Evolutionary conservation across 164 flowering plant species (phyloP).

Genomic region (Magnolia changhungtana): DNA sequence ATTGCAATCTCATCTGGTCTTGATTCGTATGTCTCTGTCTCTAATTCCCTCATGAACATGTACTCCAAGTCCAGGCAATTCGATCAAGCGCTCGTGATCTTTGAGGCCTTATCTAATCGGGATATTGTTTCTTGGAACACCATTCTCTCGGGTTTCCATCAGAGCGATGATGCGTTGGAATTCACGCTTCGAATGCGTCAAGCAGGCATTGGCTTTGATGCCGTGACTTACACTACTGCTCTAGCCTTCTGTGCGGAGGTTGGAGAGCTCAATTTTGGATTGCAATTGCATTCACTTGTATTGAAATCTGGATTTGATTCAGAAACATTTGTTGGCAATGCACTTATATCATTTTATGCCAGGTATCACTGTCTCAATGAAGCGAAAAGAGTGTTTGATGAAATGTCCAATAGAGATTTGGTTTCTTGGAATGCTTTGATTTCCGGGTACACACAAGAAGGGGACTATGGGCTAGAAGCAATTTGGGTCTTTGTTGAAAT

Average conservation of each 20-base stretch:
- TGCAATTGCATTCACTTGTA: conserved; percentile 53
- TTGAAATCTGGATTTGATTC: conserved; percentile 45
- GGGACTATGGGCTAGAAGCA: conserved; percentile 50
- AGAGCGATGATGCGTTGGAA: conserved; percentile 38
- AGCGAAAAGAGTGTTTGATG: conserved; percentile 60
- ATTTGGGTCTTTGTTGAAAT: conserved; percentile 46
- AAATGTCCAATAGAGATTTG: conserved; percentile 57
- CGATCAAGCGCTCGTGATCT: conserved; percentile 43
- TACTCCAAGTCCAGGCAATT: conserved; percentile 55
- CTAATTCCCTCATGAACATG: conserved; percentile 81
- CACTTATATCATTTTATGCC: conserved; percentile 64
- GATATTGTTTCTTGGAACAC: conserved; percentile 88
- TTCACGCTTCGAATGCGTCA: conserved; percentile 57
- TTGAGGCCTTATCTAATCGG: conserved; percentile 37
- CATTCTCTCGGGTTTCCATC: conserved; percentile 56
- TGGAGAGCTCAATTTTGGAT: conserved; percentile 49
- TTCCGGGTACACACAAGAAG: conserved; percentile 72
- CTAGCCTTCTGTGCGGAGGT: conserved; percentile 54
- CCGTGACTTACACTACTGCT: conserved; percentile 53
- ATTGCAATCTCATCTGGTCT: conserved; percentile 62
- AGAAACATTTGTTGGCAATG: conserved; percentile 78
- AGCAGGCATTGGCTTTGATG: conserved; percentile 64
- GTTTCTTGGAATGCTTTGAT: conserved; percentile 87
- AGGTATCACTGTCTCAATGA: conserved; percentile 41
- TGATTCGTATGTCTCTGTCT: conserved; percentile 41